Evolutionary conservation across 2,329 filamentous ascomycete genomes (phyloP), one percentile per base, ranked within the genome.

Genomic region (Biscogniauxia marginata): DNA sequence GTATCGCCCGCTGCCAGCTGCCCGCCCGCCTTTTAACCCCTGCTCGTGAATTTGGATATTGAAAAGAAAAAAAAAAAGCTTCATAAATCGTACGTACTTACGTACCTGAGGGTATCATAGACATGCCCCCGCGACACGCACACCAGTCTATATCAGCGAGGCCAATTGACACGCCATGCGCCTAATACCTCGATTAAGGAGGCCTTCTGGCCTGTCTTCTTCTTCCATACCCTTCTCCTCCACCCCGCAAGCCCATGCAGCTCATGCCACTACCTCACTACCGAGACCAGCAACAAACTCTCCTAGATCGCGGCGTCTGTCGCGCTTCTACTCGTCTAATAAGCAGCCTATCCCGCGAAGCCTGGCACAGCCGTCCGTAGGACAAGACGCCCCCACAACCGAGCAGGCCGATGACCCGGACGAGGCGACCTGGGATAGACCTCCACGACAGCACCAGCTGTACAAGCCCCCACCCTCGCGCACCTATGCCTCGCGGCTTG

Each of bases 111-210:
- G n/a, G n/a, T n/a, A 7, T 34, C 25, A 30, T 11, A 30, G 8
- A 30, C 25, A 30, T 18, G 13, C 19, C 9, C 16, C 7, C n/a
- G 3, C 43, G 16, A 3, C 34, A 39, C 16, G 6, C 39, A 22
- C 30, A 46, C 22, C 7, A 48, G 20, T 21, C 23, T 34, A 22
- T n/a, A 5, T 3, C 19, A 46, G 11, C 24, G 18, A 48, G 46
- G 11, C 44, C 51, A 55, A 50, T 50, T 23, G 43, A 56, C 49
- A 46, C n/a, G 67, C 46, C 48, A 69, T 72, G 70, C 65, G 68
- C 45, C 64, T 67, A 34, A 67, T 70, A 71, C 51, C 67, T 24
- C 64, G 67, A 54, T 52, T 71, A 43, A 61, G 62, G 54, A 59
- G 64, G 61, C 65, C 62, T 7, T 66, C 63, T 6, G 53, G 66